These are phyloP conservation scores for Pezicula neosporulosa DNA, from an alignment of 2,329 filamentous ascomycete genomes.

Conservation along the genomic window DNA sequence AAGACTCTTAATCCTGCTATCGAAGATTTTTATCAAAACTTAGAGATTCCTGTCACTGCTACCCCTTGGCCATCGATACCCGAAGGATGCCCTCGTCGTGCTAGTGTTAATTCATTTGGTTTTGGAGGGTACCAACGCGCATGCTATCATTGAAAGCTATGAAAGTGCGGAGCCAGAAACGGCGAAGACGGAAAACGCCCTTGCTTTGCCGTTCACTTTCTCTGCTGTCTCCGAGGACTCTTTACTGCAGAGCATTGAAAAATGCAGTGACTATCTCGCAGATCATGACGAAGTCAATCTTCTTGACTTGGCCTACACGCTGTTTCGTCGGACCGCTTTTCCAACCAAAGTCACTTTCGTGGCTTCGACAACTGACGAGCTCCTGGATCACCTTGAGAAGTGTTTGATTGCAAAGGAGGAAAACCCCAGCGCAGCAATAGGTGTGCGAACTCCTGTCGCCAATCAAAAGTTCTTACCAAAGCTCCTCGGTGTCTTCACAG, in stretches of 20 bases:
- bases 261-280: not conserved
- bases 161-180: not conserved
- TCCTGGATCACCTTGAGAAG: constrained; percentile 4
- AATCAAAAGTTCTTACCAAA: not conserved
- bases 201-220: not conserved
- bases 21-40: constrained; percentile 24
- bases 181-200: not conserved
- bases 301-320: not conserved
- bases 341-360: not conserved
- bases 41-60: constrained; percentile 20
- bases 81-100: constrained; percentile 2
- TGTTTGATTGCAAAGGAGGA: constrained; percentile 1
- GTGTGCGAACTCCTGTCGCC: not conserved
- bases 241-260: constrained; percentile 23
- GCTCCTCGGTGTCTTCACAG: constrained; percentile 12
- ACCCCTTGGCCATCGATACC: constrained; percentile 4
- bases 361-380: not conserved
- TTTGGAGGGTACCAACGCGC: constrained; percentile 44
- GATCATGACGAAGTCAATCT: not conserved
- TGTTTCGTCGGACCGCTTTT: not conserved
- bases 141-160: constrained; percentile 29
- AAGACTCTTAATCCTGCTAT: constrained; percentile 16
- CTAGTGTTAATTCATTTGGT: constrained; percentile 30
- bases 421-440: not conserved
- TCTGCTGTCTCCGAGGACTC: not conserved